These are phyloP conservation scores for Rehmannia glutinosa DNA, from an alignment of 257 asterid genomes.

Conservation along the genomic window DNA sequence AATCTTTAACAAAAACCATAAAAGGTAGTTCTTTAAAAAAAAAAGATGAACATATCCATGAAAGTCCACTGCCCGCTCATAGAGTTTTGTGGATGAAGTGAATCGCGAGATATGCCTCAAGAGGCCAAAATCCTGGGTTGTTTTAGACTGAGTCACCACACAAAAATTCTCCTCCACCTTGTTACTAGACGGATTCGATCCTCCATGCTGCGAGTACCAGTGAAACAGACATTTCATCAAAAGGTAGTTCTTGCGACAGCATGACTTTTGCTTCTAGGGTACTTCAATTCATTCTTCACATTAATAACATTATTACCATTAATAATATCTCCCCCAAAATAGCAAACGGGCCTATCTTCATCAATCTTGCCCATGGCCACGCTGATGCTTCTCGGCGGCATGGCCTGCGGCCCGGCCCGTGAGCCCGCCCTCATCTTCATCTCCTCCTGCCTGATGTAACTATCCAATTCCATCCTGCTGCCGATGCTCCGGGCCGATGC, in stretches of 20 bases:
- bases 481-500: conserved; percentile 40
- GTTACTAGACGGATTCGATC: too few relatives aligned
- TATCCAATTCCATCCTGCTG: conserved; percentile 20
- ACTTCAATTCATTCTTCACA: conserved; percentile 24
- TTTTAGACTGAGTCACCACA: too few relatives aligned
- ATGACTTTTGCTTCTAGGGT: conserved; percentile 60
- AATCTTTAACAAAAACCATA: too few relatives aligned
- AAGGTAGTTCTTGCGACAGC: conserved; percentile 26
- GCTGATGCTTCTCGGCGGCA: conserved; percentile 61
- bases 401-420: conserved; percentile 15
- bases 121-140: too few relatives aligned
- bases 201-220: too few relatives aligned
- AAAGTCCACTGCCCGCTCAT: too few relatives aligned
- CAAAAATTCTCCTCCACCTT: too few relatives aligned
- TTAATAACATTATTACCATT: conserved; percentile 1
- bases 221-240: background rate
- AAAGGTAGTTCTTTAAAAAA: too few relatives aligned
- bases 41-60: too few relatives aligned
- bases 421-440: background rate
- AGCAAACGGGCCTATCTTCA: conserved; percentile 52
- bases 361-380: conserved; percentile 84
- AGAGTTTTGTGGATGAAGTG: too few relatives aligned
- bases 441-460: conserved; percentile 22
- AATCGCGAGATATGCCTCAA: too few relatives aligned
- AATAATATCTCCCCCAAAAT: conserved; percentile 31